These are phyloP conservation scores for Globisporangium radiosum DNA, from an alignment of 352 stramenopile genomes.

Conservation along the genomic window DNA sequence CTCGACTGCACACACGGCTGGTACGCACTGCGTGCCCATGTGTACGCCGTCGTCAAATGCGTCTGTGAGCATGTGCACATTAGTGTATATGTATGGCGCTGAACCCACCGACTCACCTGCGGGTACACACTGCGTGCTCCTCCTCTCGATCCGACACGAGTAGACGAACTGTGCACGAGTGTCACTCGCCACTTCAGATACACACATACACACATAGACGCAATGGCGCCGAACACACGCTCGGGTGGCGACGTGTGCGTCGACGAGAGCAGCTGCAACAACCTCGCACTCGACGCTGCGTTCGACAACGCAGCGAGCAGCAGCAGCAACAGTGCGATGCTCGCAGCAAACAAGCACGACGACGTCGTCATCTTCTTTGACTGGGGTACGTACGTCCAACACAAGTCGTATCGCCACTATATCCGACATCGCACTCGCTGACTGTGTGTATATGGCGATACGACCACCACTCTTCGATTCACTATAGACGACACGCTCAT, in stretches of 20 bases:
- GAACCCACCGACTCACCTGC: too few species aligned
- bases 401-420: too few species aligned
- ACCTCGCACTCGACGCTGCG: constrained; percentile 35
- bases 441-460: too few species aligned
- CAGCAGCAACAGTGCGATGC: constrained; percentile 3
- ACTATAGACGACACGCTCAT: constrained; percentile 71
- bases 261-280: constrained; percentile 41
- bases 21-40: too few species aligned
- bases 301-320: constrained; percentile 36
- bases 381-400: constrained; percentile 48
- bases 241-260: constrained; percentile 47
- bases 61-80: too few species aligned
- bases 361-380: constrained; percentile 82
- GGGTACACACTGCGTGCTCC: too few species aligned
- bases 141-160: too few species aligned
- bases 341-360: constrained; percentile 32
- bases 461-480: too few species aligned
- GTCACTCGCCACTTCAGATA: neutral
- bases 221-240: constrained; percentile 60
- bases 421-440: too few species aligned
- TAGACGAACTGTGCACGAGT: neutral
- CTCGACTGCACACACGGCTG: too few species aligned
- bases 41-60: too few species aligned
- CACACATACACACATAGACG: neutral
- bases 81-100: too few species aligned